Evolutionary conservation across 768 basidiomycete genomes (phyloP), one percentile per base, ranked within the genome.

Genomic region (Strobilomyces confusus): DNA sequence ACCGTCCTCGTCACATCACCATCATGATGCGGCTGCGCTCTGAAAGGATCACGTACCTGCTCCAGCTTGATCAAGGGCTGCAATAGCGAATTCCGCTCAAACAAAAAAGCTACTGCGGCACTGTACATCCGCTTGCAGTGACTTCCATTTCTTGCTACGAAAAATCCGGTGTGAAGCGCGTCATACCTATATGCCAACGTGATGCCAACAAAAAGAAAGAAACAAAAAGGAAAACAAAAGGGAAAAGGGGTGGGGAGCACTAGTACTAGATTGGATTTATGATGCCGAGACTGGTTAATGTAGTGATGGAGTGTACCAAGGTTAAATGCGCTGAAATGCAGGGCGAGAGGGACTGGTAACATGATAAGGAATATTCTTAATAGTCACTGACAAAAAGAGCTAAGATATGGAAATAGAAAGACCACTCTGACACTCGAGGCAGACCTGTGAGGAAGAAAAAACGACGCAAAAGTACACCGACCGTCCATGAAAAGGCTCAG

Each of bases 221-320:
- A 26, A 41, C n/a, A 34, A 14, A 19, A 20, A 46, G 14, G 8
- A 9, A 9, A 17, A 1, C 34, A 50, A 17, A 26, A 32, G 48
- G 26, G 30, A 29, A 12, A 13, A 54, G 43, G 46, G 34, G 20
- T n/a, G 22, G 19, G 47, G 55, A 52, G 56, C 48, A 53, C 41
- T 43, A 49, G 25, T 55, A 66, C 67, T 67, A 64, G 62, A 62
- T 62, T 57, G 55, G 9, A 55, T 62, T 59, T 65, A 69, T 36
- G 49, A 57, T 67, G 63, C 58, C 26, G 58, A 37, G 59, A 51
- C 58, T 56, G 60, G 48, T 56, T 69, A 67, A 59, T 64, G 58
- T 67, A 68, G 44, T 54, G 52, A 49, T 55, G 51, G 26, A 15
- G 51, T 36, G 48, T 41, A 34, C 19, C 32, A 44, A 53, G 30